phyloP scores from a whole-genome alignment of 192 early-diverging fungal genomes.

The Tieghemiomyces parasiticus region DNA sequence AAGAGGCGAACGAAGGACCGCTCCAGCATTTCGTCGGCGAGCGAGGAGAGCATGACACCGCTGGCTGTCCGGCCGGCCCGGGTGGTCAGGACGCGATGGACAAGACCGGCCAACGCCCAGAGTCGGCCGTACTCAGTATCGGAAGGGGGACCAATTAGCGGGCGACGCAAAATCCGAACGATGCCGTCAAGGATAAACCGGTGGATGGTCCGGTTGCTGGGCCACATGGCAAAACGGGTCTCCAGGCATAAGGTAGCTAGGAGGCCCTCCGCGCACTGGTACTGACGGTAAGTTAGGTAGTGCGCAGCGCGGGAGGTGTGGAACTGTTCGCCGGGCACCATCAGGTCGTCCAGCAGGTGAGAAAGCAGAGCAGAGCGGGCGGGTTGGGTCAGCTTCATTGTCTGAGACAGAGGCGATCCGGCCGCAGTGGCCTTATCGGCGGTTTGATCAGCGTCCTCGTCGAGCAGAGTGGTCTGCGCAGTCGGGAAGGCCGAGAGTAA shows the following conservation, averaged over 20 bases:
- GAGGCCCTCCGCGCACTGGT: constrained; percentile 20
- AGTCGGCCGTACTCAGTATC: constrained; percentile 4
- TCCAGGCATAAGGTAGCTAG: constrained; percentile 25
- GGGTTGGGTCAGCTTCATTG: background rate
- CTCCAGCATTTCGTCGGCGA: constrained; percentile 75
- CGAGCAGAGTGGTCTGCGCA: constrained; percentile 20
- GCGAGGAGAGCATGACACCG: constrained; percentile 27
- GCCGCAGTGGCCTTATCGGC: background rate
- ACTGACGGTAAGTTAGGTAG: background rate
- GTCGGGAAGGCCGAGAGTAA: constrained; percentile 73
- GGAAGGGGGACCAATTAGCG: no score
- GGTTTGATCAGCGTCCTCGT: background rate
- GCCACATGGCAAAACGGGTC: constrained; percentile 2
- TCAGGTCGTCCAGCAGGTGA: constrained; percentile 26
- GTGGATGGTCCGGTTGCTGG: constrained; percentile 16
- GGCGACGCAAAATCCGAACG: no score
- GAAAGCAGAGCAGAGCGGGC: constrained; percentile 26
- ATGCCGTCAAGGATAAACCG: constrained; percentile 53
- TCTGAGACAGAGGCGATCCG: background rate
- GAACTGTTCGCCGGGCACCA: constrained; percentile 13
- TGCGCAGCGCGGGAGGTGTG: background rate
- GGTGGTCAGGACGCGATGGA: constrained; percentile 45
- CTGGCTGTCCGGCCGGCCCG: constrained; percentile 13
- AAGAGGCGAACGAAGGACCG: constrained; percentile 68
- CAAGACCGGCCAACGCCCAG: constrained; percentile 44